Conservation (phyloP, 768 basidiomycete species). For the Leccinum sublutescens region DNA sequence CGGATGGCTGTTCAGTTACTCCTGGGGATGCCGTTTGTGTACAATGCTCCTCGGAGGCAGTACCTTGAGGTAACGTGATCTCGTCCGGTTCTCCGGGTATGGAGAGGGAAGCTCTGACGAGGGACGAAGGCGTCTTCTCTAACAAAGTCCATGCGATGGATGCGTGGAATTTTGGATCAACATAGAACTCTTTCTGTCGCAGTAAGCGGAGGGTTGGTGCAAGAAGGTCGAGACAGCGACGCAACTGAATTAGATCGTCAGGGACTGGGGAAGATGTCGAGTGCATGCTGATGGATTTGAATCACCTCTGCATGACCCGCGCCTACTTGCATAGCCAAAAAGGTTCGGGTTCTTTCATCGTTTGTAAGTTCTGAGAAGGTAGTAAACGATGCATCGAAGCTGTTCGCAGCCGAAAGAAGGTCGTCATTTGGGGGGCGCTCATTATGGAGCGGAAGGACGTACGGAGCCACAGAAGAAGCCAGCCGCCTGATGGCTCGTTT, state of each 20-base stretch:
- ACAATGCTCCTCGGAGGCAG: conserved; percentile 6
- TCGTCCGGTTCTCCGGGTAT: conserved; percentile 3
- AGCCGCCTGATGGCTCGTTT: conserved; percentile 56
- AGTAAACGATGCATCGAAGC: conserved; percentile 74
- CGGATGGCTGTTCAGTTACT: conserved; percentile 8
- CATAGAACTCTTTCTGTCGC: conserved; percentile 79
- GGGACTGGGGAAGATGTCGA: conserved; percentile 2
- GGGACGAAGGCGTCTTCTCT: conserved; percentile 24
- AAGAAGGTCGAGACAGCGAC: conserved; percentile 51
- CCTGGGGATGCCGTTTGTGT: conserved; percentile 1
- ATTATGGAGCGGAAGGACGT: conserved; percentile 21
- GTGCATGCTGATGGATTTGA: conserved; percentile 5
- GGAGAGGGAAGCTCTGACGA: conserved; percentile 5
- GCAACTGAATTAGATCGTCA: conserved; percentile 48
- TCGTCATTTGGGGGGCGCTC: conserved; percentile 3
- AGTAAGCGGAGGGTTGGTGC: conserved; percentile 55
- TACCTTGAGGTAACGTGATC: neutral
- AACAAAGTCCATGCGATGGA: conserved; percentile 88
- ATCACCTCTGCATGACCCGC: conserved; percentile 78
- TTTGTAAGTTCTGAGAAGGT: conserved; percentile 69
- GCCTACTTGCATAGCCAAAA: conserved; percentile 79
- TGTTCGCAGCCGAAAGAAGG: conserved; percentile 30
- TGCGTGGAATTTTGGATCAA: conserved; percentile 79
- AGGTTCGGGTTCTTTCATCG: conserved; percentile 78
- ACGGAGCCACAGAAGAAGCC: conserved; percentile 49